These are phyloP conservation scores for Microdochium trichocladiopsis DNA, from an alignment of 2,329 filamentous ascomycete species.

Conservation along the genomic window DNA sequence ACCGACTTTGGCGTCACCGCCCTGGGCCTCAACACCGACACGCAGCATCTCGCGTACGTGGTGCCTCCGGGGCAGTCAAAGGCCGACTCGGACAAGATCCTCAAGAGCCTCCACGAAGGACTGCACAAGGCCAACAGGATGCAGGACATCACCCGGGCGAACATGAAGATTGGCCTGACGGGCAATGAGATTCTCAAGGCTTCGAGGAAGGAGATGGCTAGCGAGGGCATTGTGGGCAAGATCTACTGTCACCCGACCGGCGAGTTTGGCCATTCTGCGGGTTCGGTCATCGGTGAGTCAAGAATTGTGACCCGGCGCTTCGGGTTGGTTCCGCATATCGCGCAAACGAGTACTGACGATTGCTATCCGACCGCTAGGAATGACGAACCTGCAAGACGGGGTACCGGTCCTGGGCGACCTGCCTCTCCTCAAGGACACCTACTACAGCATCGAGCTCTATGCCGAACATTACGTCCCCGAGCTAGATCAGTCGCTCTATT, in stretches of 20 bases:
- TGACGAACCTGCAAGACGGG: conserved; percentile 41
- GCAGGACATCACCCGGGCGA: conserved; percentile 36
- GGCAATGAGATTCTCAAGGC: conserved; percentile 37
- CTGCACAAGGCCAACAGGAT: conserved; percentile 36
- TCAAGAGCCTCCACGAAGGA: conserved; percentile 30
- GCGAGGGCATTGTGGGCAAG: conserved; percentile 35
- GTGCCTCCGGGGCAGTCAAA: conserved; percentile 32
- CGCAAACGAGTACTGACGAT: not conserved
- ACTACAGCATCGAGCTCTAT: conserved; percentile 43
- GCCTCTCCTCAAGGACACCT: conserved; percentile 34
- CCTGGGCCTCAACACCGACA: conserved; percentile 40
- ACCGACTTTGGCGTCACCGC: conserved; percentile 42
- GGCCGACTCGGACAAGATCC: conserved; percentile 23
- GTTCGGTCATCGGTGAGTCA: conserved; percentile 34
- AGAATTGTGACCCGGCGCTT: no score
- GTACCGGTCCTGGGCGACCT: conserved; percentile 39
- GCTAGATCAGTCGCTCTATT: conserved; percentile 32
- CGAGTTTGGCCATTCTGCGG: conserved; percentile 43
- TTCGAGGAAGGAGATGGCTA: conserved; percentile 29
- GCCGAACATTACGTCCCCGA: conserved; percentile 39
- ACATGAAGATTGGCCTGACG: conserved; percentile 34
- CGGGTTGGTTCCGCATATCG: not conserved
- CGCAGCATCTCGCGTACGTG: conserved; percentile 43
- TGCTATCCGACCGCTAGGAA: conserved; percentile 22
- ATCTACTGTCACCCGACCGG: conserved; percentile 43